Conservation (phyloP, 345 rosid species). For the Arabidopsis arenosa region DNA sequence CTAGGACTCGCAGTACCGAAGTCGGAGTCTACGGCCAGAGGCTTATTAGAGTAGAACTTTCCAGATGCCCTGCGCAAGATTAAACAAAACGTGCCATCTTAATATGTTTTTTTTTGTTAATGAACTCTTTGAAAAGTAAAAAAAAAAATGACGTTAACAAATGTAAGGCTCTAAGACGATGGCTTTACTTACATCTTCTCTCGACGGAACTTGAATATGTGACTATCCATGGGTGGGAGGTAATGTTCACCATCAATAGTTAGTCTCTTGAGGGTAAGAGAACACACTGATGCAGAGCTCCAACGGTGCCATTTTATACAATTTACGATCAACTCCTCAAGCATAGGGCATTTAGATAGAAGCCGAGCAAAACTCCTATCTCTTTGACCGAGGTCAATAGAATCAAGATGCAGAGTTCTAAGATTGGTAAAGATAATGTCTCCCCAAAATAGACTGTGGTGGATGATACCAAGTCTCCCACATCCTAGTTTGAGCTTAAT, state of each 20-base stretch:
- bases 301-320: not conserved
- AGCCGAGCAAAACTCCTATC: not conserved
- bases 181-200: not conserved
- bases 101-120: too few relatives aligned
- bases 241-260: constrained; percentile 12
- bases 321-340: constrained; percentile 25
- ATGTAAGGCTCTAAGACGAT: not conserved
- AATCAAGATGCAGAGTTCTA: constrained; percentile 22
- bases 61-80: not conserved
- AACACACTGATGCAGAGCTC: not conserved
- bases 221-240: not conserved
- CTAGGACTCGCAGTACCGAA: not conserved
- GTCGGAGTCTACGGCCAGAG: not conserved
- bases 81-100: too few relatives aligned
- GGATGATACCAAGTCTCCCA: not conserved
- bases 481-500: constrained; percentile 10
- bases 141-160: not conserved
- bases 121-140: too few relatives aligned
- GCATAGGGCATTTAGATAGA: constrained; percentile 24
- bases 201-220: not conserved
- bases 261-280: constrained; percentile 21
- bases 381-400: not conserved
- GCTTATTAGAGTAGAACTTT: fast-evolving
- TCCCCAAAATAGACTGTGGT: not conserved
- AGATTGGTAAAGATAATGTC: constrained; percentile 18